Evolutionary conservation across 2,329 filamentous ascomycete species (phyloP).

Genomic region (Cordyceps tenuipes): DNA sequence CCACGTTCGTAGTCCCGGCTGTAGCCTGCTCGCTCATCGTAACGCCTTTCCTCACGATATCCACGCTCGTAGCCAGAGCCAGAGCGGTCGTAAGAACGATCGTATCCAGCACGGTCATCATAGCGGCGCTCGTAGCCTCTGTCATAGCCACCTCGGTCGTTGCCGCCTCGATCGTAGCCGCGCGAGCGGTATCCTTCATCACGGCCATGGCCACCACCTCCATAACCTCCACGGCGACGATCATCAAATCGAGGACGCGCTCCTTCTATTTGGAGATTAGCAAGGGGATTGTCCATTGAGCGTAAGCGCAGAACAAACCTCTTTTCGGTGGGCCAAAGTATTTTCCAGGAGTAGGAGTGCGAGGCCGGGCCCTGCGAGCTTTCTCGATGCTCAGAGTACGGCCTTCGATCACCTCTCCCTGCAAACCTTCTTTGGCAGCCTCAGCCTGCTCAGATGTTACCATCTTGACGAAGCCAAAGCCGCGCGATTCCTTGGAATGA

Average conservation of each 20-base stretch:
- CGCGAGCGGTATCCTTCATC: constrained; percentile 39
- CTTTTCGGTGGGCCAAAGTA: constrained; percentile 98
- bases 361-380: constrained; percentile 86
- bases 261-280: constrained; percentile 21
- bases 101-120: constrained; percentile 20
- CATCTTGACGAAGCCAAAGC: constrained; percentile 99
- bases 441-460: constrained; percentile 89
- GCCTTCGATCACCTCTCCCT: constrained; percentile 91
- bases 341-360: constrained; percentile 95
- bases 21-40: constrained; percentile 27
- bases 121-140: constrained; percentile 30
- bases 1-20: constrained; percentile 50
- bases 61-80: constrained; percentile 26
- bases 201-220: constrained; percentile 46
- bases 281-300: neutral
- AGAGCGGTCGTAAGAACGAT: constrained; percentile 30
- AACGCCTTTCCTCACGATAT: constrained; percentile 24
- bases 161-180: constrained; percentile 29
- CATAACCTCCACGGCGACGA: constrained; percentile 54
- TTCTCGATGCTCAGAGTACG: constrained; percentile 98
- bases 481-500: constrained; percentile 95
- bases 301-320: constrained; percentile 49
- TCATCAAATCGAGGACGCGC: constrained; percentile 46
- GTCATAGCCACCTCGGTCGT: constrained; percentile 34
- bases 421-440: constrained; percentile 90